Evolutionary conservation across 495 filamentous ascomycete species (phyloP).

Genomic region (Glonium stellatum): DNA sequence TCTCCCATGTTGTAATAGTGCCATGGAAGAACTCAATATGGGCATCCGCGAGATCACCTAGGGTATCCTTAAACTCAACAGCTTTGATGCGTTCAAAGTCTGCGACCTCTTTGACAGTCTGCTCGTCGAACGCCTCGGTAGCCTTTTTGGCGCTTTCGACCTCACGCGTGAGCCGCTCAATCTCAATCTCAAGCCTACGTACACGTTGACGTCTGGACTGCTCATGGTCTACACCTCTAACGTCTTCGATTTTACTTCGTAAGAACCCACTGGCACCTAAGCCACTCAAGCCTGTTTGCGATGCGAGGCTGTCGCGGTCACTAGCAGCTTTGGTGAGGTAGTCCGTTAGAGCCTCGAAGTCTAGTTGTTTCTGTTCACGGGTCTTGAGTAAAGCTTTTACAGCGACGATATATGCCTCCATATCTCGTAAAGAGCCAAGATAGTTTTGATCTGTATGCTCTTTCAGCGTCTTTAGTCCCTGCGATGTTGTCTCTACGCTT

Average conservation of each 20-base stretch:
- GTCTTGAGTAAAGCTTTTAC: conserved; percentile 84
- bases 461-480: conserved; percentile 65
- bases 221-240: conserved; percentile 94
- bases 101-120: conserved; percentile 82
- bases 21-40: conserved; percentile 81
- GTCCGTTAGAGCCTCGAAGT: conserved; percentile 91
- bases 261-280: conserved; percentile 77
- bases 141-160: conserved; percentile 78
- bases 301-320: conserved; percentile 82
- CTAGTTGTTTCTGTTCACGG: conserved; percentile 94
- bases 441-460: conserved; percentile 97
- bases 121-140: conserved; percentile 84
- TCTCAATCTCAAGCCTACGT: conserved; percentile 82
- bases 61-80: conserved; percentile 79
- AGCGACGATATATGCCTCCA: conserved; percentile 82
- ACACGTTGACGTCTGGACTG: conserved; percentile 77
- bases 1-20: conserved; percentile 80
- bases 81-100: conserved; percentile 97
- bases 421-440: conserved; percentile 80
- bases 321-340: conserved; percentile 83
- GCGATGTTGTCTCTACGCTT: conserved; percentile 73
- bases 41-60: conserved; percentile 73
- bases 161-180: conserved; percentile 80
- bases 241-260: conserved; percentile 90
- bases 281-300: conserved; percentile 47